Evolutionary conservation across 2,329 filamentous ascomycete species (phyloP).

Genomic region (Sphaerulina musiva): DNA sequence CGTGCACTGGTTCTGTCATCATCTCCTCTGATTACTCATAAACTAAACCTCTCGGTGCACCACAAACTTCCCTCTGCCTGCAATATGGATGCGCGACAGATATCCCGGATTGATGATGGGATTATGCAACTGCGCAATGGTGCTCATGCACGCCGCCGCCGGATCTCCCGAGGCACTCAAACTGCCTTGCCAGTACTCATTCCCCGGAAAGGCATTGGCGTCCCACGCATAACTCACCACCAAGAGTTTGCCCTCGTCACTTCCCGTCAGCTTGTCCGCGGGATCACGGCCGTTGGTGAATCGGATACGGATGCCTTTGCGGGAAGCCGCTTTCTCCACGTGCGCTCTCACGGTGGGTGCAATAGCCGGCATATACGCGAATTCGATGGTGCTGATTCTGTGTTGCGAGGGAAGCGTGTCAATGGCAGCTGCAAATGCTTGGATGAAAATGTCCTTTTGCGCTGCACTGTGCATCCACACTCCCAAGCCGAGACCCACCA

Average conservation of each 20-base stretch:
- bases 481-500: constrained; percentile 32
- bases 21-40: too few relatives aligned
- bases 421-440: constrained; percentile 25
- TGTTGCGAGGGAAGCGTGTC: constrained; percentile 13
- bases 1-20: too few relatives aligned
- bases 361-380: constrained; percentile 25
- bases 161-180: constrained; percentile 30
- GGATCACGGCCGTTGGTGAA: constrained; percentile 28
- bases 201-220: constrained; percentile 32
- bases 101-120: constrained; percentile 28
- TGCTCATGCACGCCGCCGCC: constrained; percentile 33
- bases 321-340: constrained; percentile 10
- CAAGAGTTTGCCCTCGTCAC: constrained; percentile 20
- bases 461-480: constrained; percentile 26
- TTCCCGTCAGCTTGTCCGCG: constrained; percentile 23
- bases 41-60: neutral
- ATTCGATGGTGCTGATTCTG: constrained; percentile 27
- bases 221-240: constrained; percentile 34
- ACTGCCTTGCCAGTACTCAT: constrained; percentile 32
- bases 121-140: constrained; percentile 32
- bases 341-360: neutral
- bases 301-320: constrained; percentile 20
- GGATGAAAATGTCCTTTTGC: constrained; percentile 25
- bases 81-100: neutral
- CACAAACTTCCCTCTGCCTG: neutral